phyloP scores from a whole-genome alignment of 208 protist species.

The Balamuthia mandrillaris region DNA sequence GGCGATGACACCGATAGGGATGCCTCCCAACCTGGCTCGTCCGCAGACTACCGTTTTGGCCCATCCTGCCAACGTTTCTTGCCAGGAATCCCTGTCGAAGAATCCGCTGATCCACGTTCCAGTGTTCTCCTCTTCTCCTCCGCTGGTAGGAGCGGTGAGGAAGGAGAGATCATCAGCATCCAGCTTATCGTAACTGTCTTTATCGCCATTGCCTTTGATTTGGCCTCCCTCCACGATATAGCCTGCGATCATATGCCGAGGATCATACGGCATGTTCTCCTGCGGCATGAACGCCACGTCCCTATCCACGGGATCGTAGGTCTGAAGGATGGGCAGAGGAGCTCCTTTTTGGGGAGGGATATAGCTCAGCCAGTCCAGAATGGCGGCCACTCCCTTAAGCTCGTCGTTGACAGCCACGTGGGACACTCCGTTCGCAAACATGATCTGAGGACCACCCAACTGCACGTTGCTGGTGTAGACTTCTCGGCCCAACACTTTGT shows the following conservation, averaged over 20 bases:
- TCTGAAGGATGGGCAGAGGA: conserved; percentile 9
- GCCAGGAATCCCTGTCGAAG: conserved; percentile 84
- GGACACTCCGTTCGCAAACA: conserved; percentile 93
- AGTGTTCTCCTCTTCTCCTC: neutral
- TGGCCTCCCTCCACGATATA: conserved; percentile 34
- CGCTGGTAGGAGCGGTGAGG: neutral
- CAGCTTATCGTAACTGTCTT: neutral
- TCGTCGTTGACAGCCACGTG: conserved; percentile 84
- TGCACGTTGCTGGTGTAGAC: conserved; percentile 95
- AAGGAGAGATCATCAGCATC: conserved; percentile 24
- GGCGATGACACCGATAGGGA: conserved; percentile 94
- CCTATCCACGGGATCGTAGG: conserved; percentile 46
- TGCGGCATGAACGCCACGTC: conserved; percentile 66
- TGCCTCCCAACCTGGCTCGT: conserved; percentile 92
- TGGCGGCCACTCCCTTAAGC: conserved; percentile 70
- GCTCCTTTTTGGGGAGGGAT: neutral
- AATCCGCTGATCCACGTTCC: conserved; percentile 64
- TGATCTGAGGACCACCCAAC: conserved; percentile 93
- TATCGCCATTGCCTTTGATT: neutral
- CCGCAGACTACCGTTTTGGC: conserved; percentile 93
- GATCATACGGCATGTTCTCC: conserved; percentile 77
- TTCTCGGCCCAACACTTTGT: conserved; percentile 89
- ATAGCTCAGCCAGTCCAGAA: conserved; percentile 44
- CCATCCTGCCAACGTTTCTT: conserved; percentile 90
- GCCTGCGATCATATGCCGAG: conserved; percentile 77